Evolutionary conservation across 805 yeast species (phyloP).

Genomic region (Hanseniaspora valbyensis): DNA sequence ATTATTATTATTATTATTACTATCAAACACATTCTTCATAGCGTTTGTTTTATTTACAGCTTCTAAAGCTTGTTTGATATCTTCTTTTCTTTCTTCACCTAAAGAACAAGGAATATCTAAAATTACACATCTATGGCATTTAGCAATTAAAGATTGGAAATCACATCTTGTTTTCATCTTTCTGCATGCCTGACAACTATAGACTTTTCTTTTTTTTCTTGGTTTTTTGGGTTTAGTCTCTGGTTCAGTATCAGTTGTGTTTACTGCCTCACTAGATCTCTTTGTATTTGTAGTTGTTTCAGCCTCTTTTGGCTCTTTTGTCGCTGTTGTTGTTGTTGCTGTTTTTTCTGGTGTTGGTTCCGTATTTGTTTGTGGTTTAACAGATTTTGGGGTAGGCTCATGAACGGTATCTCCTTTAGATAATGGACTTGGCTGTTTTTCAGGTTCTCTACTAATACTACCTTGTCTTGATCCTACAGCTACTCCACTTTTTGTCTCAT

Average conservation of each 20-base stretch:
- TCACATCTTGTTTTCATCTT: conserved; percentile 51
- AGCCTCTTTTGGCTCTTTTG: background rate
- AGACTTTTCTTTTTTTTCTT: conserved; percentile 33
- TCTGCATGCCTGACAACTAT: conserved; percentile 43
- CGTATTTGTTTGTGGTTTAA: too few species aligned
- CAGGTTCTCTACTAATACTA: too few species aligned
- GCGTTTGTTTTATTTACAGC: background rate
- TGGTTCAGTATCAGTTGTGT: conserved; percentile 17
- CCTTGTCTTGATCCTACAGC: too few species aligned
- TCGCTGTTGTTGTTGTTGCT: background rate
- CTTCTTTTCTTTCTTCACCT: conserved; percentile 27
- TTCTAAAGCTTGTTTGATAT: conserved; percentile 18
- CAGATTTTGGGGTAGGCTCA: too few species aligned
- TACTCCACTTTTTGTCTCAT: background rate
- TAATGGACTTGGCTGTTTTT: too few species aligned
- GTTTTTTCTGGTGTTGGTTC: too few species aligned
- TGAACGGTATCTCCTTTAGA: too few species aligned
- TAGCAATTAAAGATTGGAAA: conserved; percentile 33
- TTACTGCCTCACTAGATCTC: conserved; percentile 1
- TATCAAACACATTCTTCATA: conserved; percentile 2
- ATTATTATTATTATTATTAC: background rate
- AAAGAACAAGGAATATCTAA: conserved; percentile 40
- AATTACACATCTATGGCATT: conserved; percentile 44
- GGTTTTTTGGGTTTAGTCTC: conserved; percentile 18
- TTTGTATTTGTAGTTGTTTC: background rate